Evolutionary conservation across 495 filamentous ascomycete species (phyloP), one percentile per base, ranked within the genome.

Genomic region (Xeromyces bisporus): DNA sequence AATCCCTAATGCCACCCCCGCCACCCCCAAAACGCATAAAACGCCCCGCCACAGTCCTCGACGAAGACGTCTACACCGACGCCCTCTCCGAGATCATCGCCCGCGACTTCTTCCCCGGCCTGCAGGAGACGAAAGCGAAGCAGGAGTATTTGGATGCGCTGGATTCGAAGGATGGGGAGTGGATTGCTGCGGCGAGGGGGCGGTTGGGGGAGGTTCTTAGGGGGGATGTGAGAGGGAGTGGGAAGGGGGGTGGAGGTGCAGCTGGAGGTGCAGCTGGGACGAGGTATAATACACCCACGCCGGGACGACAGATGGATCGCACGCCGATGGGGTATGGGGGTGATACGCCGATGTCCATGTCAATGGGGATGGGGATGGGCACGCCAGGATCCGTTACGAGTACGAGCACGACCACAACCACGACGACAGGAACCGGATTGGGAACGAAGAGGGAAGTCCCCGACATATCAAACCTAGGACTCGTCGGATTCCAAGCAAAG

Each of bases 51-150:
- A 86, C 75, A 29, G 76, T 93, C 23, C 69, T 97, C 15, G 84
- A 93, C 52, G 89, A 97, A 64, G 89, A 97, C 42, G 73, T 74
- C 40, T 97, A 97, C 59, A 86, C 83, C 15, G 72, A 80, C 33
- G 80, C 80, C 6, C 58, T 97, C 15, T 92, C 87, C 1, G 77
- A 93, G 29, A 96, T 97, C 41, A 93, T 96, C 32, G 80, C 81
- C 17, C 80, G 91, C 23, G 91, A 97, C 56, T 97, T 89, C 64
- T 97, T 94, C 51, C 89, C 89, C 0, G 89, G 86, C 2, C 64
- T 97, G 0, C 61, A 86, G 1, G 86, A 96, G 43, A 73, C 71
- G 17, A 72, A 93, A 37, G 71, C 73, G 2, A 84, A 93, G 44
- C 75, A 86, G 42, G 89, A 97, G 40, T 94, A 93, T 45, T 60